Evolutionary conservation across 1,139 yeast species (phyloP).

Genomic region (Blastobotrys illinoisensis): DNA sequence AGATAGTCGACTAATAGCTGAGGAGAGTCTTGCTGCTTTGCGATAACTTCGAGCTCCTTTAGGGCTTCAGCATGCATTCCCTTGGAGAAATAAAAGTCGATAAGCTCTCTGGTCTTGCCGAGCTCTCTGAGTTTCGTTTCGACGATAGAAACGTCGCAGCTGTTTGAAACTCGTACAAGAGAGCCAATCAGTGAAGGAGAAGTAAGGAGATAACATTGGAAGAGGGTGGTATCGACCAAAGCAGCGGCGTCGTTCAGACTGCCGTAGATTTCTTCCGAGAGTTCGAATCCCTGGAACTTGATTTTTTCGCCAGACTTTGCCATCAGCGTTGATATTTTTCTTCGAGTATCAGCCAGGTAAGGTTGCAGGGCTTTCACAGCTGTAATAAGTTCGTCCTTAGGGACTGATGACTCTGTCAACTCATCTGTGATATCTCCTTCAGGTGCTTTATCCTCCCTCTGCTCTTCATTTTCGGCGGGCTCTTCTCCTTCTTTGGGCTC

Average conservation of each 20-base stretch:
- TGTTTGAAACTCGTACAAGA: slow-evolving; percentile 66
- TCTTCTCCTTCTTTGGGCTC: background rate
- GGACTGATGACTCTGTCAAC: slow-evolving; percentile 9
- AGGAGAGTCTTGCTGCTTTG: slow-evolving; percentile 34
- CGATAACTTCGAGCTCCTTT: slow-evolving; percentile 39
- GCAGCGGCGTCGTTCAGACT: slow-evolving; percentile 39
- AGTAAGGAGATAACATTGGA: slow-evolving; percentile 62
- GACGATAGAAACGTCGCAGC: slow-evolving; percentile 64
- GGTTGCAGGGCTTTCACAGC: slow-evolving; percentile 52
- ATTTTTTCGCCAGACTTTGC: slow-evolving; percentile 20
- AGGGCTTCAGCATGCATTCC: slow-evolving; percentile 64
- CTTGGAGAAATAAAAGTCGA: slow-evolving; percentile 72
- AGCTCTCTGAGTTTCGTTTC: slow-evolving; percentile 48
- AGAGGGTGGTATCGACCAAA: slow-evolving; percentile 72
- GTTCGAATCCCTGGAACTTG: slow-evolving; percentile 24
- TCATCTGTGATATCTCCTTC: no score
- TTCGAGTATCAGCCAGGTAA: slow-evolving; percentile 47
- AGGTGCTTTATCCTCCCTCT: background rate
- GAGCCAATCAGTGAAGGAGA: slow-evolving; percentile 78
- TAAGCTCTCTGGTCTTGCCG: slow-evolving; percentile 57
- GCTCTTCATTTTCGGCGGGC: background rate
- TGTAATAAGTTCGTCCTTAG: slow-evolving; percentile 23
- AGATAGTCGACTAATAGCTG: slow-evolving; percentile 58
- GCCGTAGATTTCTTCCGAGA: slow-evolving; percentile 29
- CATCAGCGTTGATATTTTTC: slow-evolving; percentile 36